Evolutionary conservation across 371 early-diverging fungal genomes (phyloP), one percentile per base, ranked within the genome.

Genomic region (Haplosporangium sp.): DNA sequence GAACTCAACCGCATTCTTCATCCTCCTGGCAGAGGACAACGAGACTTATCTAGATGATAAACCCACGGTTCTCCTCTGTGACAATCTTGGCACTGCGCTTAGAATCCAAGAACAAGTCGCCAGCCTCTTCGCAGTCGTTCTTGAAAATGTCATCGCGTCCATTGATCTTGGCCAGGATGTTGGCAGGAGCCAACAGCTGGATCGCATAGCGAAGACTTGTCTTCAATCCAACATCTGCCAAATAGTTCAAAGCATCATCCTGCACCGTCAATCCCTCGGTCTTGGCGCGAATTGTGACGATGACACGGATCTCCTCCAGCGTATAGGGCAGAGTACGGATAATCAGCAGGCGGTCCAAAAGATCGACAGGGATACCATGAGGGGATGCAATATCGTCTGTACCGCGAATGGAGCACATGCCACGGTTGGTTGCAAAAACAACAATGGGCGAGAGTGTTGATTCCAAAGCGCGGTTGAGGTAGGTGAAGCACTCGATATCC

Each of bases 401-500:
- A 38, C 99, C 98, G 53, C 94, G 90, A 71, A 99, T 95, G 23
- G 95, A 89, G 84, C 96, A 96, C 88, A 95, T 92, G 61, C 99
- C 99, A 62, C 98, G 92, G 85, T 98, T 98, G 46, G 98, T 98
- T 9, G 98, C 98, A 74, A 99, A 92, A 51, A 99, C 92, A 13
- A 99, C 97, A 70, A 99, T 95, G n/a, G 99, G 99, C 37, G 97
- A 92, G 42, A 97, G 85, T 16, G 94, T 87, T 20, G 94, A 94
- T 82, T 99, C 99, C 53, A 98, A 88, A 12, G 98, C 96, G 47
- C 98, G 94, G 89, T 99, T 99, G 57, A 99, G 87, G 76, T 97
- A 99, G 0, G 98, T 96, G 79, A 99, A 99, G 84, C 99, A 98
- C 84, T 99, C 99, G 65, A 98, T 94, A 85, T 99, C 99, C 45